phyloP scores from a whole-genome alignment of 345 rosid genomes.

The Angophora floribunda region DNA sequence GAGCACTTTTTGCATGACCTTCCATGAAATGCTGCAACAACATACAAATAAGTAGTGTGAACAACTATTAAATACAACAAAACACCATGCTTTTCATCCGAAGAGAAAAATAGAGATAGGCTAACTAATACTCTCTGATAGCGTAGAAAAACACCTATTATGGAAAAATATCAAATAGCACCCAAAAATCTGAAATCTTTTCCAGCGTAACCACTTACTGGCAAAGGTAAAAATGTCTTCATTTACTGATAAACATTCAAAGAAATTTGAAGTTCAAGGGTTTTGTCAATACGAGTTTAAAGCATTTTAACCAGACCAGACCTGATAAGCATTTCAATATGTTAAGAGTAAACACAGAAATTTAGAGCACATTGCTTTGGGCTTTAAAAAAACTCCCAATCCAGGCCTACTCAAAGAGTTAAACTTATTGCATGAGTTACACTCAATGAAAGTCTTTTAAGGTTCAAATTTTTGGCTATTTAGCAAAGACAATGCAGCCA shows the following conservation, averaged over 20 bases:
- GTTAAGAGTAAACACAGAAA: background rate
- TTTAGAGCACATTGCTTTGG: background rate
- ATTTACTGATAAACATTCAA: background rate
- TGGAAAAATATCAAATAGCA: background rate
- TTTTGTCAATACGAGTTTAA: background rate
- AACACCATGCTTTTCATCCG: background rate
- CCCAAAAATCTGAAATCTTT: background rate
- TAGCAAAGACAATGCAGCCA: background rate
- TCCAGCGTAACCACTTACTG: background rate
- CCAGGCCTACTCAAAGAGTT: background rate
- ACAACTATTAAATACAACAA: background rate
- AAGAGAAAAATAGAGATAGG: background rate
- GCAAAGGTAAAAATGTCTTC: background rate
- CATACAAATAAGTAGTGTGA: background rate
- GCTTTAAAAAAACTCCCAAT: background rate
- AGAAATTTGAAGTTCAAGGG: background rate
- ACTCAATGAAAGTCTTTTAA: background rate
- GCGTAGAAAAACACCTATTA: background rate
- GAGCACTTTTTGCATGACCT: constrained; percentile 91
- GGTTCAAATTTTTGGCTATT: background rate
- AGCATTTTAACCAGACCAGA: background rate
- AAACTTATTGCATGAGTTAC: background rate
- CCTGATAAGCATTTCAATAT: background rate
- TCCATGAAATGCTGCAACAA: constrained; percentile 88
- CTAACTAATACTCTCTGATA: background rate